Evolutionary conservation across 345 rosid species (phyloP).

Genomic region (Eucalyptus pumila): DNA sequence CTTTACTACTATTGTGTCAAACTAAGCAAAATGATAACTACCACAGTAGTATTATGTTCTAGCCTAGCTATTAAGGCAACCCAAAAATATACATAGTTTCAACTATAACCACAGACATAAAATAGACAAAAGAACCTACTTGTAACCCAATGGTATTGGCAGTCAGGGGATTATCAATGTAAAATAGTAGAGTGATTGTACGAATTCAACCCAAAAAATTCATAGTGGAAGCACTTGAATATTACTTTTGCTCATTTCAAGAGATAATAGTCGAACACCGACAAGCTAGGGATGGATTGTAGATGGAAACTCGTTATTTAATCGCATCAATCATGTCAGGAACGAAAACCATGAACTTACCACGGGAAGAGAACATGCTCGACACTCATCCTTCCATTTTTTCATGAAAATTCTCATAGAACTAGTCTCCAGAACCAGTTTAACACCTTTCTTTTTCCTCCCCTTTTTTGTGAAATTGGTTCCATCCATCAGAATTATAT

Average conservation of each 20-base stretch:
- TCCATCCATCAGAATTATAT: not conserved
- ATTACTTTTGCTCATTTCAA: not conserved
- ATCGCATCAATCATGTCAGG: not conserved
- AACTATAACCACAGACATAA: not conserved
- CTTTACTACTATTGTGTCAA: not conserved
- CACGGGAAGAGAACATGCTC: constrained; percentile 23
- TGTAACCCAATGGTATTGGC: not conserved
- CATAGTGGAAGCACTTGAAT: not conserved
- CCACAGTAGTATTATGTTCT: not conserved
- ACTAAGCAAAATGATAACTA: not conserved
- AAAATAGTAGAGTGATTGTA: not conserved
- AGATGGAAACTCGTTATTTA: not conserved
- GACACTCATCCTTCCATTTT: constrained; percentile 69
- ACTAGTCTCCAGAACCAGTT: constrained; percentile 19
- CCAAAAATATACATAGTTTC: not conserved
- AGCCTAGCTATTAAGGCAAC: not conserved
- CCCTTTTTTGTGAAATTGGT: constrained; percentile 7
- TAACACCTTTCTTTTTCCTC: constrained; percentile 7
- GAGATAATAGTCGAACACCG: not conserved
- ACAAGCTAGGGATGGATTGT: not conserved
- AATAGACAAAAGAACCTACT: not conserved
- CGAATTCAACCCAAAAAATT: not conserved
- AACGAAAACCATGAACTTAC: constrained; percentile 17
- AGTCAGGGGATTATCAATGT: not conserved
- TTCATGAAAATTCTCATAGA: constrained; percentile 42